Conservation (phyloP, 768 basidiomycete genomes). For the Xerocomellus chrysenteron region DNA sequence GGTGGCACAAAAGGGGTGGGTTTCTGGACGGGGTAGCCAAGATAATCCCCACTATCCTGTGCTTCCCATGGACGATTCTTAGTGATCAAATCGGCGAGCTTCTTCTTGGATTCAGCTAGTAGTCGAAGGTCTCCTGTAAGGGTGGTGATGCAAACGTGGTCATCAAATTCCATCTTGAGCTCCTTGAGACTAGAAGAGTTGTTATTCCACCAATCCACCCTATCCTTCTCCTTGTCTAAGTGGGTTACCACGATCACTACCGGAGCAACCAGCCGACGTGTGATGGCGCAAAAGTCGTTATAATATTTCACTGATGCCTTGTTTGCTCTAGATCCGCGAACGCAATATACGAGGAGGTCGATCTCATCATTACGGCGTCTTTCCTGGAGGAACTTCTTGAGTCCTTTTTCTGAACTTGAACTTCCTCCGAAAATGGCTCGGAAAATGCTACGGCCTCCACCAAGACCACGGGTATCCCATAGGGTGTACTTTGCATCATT, state of each 20-base stretch:
- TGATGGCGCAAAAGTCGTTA: constrained; percentile 32
- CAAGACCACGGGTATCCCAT: constrained; percentile 41
- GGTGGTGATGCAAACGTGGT: constrained; percentile 39
- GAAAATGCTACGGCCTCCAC: constrained; percentile 25
- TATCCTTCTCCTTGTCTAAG: constrained; percentile 28
- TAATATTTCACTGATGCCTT: constrained; percentile 32
- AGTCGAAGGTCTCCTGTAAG: constrained; percentile 6
- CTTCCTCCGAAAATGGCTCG: constrained; percentile 1
- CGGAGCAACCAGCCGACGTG: constrained; percentile 38
- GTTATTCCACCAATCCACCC: constrained; percentile 33
- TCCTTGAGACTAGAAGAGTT: constrained; percentile 28
- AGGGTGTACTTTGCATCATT: constrained; percentile 11
- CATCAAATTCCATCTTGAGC: constrained; percentile 34
- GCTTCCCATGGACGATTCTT: constrained; percentile 7
- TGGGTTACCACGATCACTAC: constrained; percentile 38
- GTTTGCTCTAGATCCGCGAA: constrained; percentile 36
- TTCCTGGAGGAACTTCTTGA: constrained; percentile 23
- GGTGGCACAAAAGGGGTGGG: not conserved
- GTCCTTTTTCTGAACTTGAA: constrained; percentile 17
- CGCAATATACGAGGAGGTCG: constrained; percentile 40
- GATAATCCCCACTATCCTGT: constrained; percentile 5
- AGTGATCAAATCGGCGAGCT: constrained; percentile 16
- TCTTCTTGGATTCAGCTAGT: constrained; percentile 11
- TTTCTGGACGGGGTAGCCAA: constrained; percentile 7
- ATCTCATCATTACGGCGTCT: constrained; percentile 28